A percentile compares a stretch with the other conserved stretches of the same genome.
These are phyloP conservation scores for Aspergillus ochraceus DNA, from an alignment of 2,329 filamentous ascomycete species.

Conservation along the genomic window DNA sequence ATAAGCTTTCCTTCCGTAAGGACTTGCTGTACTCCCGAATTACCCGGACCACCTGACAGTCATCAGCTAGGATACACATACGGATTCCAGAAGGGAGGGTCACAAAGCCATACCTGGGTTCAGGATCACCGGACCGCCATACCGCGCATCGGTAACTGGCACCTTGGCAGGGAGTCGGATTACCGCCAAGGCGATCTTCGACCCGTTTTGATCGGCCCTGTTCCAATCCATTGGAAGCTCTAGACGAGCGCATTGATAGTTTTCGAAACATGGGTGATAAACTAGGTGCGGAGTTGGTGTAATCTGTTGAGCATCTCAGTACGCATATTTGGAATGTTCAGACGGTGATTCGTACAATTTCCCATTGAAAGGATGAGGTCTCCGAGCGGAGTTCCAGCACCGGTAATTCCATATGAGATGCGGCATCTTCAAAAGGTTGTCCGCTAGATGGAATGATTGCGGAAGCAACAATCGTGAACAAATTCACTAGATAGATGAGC, in stretches of 20 bases:
- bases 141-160: constrained; percentile 1
- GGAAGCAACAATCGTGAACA: too few relatives aligned
- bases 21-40: constrained; percentile 2
- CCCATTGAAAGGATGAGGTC: too few relatives aligned
- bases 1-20: neutral
- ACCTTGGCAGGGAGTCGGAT: constrained; percentile 7
- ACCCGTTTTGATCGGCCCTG: neutral
- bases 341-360: too few relatives aligned
- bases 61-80: neutral
- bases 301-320: neutral
- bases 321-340: too few relatives aligned
- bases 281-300: neutral
- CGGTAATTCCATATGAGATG: too few relatives aligned
- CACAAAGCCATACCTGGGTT: neutral
- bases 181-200: constrained; percentile 4
- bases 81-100: neutral
- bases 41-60: constrained; percentile 1
- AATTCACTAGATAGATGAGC: too few relatives aligned
- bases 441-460: too few relatives aligned
- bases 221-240: constrained; percentile 8
- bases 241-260: constrained; percentile 2
- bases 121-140: neutral
- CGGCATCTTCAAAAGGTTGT: too few relatives aligned
- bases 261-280: constrained; percentile 3
- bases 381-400: too few relatives aligned